phyloP scores from a whole-genome alignment of 148 eudicot genomes.

The Arbutus unedo region DNA sequence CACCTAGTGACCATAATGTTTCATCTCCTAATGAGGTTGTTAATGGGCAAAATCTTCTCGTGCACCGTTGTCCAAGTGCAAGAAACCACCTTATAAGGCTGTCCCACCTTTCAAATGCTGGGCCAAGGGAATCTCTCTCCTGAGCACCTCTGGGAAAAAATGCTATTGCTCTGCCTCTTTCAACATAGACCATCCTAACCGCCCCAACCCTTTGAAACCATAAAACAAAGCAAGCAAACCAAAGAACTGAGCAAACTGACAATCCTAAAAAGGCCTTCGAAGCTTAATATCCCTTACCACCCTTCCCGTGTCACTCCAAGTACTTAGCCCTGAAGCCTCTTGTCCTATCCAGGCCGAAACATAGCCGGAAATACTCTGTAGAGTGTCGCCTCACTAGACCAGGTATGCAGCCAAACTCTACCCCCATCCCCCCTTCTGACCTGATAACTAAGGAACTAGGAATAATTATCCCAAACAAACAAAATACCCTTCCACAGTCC shows the following conservation, averaged over 20 bases:
- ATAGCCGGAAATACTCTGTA: background rate
- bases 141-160: background rate
- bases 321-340: background rate
- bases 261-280: background rate
- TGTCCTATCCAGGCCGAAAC: background rate
- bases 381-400: background rate
- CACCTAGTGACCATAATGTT: background rate
- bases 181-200: background rate
- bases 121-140: background rate
- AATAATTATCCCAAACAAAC: background rate
- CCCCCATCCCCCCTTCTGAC: background rate
- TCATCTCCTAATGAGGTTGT: background rate
- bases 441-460: background rate
- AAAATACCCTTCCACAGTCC: background rate
- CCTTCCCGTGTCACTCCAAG: background rate
- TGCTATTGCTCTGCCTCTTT: background rate
- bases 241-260: background rate
- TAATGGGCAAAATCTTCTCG: background rate
- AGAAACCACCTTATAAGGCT: background rate
- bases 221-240: background rate
- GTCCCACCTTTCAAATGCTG: background rate
- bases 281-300: background rate
- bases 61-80: background rate
- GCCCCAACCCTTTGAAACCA: background rate
- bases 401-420: background rate